Evolutionary conservation across 2,329 filamentous ascomycete species (phyloP).

Genomic region (Colletotrichum salicis): DNA sequence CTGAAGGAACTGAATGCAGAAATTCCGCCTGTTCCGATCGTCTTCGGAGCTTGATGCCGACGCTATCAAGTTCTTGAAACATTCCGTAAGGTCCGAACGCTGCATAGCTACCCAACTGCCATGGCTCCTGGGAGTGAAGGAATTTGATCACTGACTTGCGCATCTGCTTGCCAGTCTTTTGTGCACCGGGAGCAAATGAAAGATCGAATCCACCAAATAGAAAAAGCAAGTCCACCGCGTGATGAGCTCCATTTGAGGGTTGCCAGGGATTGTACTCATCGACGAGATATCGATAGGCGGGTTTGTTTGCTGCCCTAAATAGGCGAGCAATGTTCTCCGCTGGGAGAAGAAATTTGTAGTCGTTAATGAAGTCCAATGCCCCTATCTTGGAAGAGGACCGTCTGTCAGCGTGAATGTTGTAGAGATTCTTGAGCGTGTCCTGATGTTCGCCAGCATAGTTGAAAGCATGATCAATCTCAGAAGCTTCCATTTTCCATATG

Average conservation of each 20-base stretch:
- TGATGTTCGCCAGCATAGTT: conserved; percentile 42
- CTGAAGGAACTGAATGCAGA: conserved; percentile 40
- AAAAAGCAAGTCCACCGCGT: conserved; percentile 58
- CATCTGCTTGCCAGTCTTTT: conserved; percentile 48
- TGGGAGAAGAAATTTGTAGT: conserved; percentile 45
- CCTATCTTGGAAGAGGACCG: conserved; percentile 52
- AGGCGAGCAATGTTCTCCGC: conserved; percentile 33
- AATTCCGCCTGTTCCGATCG: conserved; percentile 44
- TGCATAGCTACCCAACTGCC: conserved; percentile 45
- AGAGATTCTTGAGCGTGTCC: conserved; percentile 48
- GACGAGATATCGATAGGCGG: conserved; percentile 52
- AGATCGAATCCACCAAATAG: conserved; percentile 54
- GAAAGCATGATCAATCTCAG: conserved; percentile 48
- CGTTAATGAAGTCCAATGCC: conserved; percentile 51
- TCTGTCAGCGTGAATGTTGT: conserved; percentile 52
- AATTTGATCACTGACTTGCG: conserved; percentile 53
- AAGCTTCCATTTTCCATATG: conserved; percentile 47
- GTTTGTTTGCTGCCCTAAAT: conserved; percentile 38
- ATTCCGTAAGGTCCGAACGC: conserved; percentile 53
- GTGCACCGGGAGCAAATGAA: conserved; percentile 46
- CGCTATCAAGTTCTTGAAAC: conserved; percentile 44
- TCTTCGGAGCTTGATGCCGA: conserved; percentile 43
- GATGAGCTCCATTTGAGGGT: conserved; percentile 55
- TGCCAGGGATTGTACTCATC: conserved; percentile 61
- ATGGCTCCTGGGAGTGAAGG: conserved; percentile 48